Evolutionary conservation across 2,329 filamentous ascomycete species (phyloP).

Genomic region (Mariannaea sp.): DNA sequence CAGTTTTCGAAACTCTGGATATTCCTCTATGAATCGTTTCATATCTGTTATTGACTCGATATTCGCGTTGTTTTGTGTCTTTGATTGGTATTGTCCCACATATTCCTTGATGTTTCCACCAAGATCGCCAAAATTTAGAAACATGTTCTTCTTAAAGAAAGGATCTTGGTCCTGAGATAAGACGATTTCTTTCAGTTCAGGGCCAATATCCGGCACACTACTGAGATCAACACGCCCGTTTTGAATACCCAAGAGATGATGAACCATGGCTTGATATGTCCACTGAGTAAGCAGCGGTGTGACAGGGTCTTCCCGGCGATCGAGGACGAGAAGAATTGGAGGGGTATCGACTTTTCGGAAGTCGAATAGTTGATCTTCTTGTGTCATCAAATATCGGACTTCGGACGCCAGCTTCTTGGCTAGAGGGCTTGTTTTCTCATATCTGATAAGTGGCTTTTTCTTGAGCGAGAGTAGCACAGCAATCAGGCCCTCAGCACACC

Average conservation of each 20-base stretch:
- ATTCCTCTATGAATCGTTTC: conserved; percentile 99
- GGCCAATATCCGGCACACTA: conserved; percentile 79
- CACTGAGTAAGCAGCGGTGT: conserved; percentile 95
- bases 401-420: conserved; percentile 94
- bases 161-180: conserved; percentile 96
- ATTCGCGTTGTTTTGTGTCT: conserved; percentile 94
- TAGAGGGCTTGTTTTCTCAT: conserved; percentile 86
- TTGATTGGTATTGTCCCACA: conserved; percentile 96
- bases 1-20: conserved; percentile 95
- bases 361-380: conserved; percentile 96
- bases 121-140: conserved; percentile 93
- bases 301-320: conserved; percentile 91
- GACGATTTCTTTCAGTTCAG: conserved; percentile 91
- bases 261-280: conserved; percentile 99
- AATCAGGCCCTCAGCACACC: conserved; percentile 84
- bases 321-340: conserved; percentile 86
- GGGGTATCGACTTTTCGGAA: conserved; percentile 94
- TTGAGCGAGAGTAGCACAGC: conserved; percentile 87
- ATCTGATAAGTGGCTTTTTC: conserved; percentile 94
- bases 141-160: conserved; percentile 99
- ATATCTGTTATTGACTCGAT: conserved; percentile 98
- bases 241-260: conserved; percentile 89
- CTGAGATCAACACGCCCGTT: conserved; percentile 93
- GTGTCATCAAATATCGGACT: conserved; percentile 88
- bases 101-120: conserved; percentile 98